Evolutionary conservation across 371 early-diverging fungal species (phyloP).

Genomic region (Entomophthora muscae): DNA sequence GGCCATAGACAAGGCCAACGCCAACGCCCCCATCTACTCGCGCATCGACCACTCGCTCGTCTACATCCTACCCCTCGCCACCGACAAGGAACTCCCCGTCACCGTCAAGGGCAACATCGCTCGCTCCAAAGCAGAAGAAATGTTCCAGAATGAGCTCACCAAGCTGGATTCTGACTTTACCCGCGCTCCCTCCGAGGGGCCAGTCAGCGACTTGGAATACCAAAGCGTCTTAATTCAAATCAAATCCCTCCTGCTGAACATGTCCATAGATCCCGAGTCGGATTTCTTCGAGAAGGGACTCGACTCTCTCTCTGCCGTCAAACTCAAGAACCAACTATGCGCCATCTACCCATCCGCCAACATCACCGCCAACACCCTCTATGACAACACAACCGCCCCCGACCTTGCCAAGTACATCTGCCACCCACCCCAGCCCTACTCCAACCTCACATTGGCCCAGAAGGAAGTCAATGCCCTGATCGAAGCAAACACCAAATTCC

Average conservation of each 20-base stretch:
- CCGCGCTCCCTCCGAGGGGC: no score
- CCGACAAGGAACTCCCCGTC: slow-evolving; percentile 11
- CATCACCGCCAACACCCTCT: neutral
- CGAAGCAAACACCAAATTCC: neutral
- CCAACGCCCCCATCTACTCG: slow-evolving; percentile 17
- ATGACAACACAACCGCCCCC: neutral
- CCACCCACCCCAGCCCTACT: no score
- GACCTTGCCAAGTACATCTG: neutral
- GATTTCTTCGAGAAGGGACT: neutral
- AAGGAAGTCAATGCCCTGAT: neutral
- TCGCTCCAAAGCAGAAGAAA: neutral
- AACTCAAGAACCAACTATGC: neutral
- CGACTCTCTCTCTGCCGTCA: neutral
- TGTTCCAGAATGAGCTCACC: neutral
- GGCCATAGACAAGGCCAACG: slow-evolving; percentile 16
- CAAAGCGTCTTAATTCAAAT: no score
- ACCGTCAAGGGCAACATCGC: slow-evolving; percentile 19
- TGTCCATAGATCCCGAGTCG: neutral
- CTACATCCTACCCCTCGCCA: slow-evolving; percentile 14
- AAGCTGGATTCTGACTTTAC: neutral
- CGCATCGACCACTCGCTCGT: slow-evolving; percentile 19
- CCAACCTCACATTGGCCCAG: no score
- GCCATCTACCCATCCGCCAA: neutral
- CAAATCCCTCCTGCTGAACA: no score
- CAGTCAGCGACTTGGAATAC: no score